These are phyloP conservation scores for Rhodosporidiobolus sp. DNA, from an alignment of 768 basidiomycete genomes.

Conservation along the genomic window DNA sequence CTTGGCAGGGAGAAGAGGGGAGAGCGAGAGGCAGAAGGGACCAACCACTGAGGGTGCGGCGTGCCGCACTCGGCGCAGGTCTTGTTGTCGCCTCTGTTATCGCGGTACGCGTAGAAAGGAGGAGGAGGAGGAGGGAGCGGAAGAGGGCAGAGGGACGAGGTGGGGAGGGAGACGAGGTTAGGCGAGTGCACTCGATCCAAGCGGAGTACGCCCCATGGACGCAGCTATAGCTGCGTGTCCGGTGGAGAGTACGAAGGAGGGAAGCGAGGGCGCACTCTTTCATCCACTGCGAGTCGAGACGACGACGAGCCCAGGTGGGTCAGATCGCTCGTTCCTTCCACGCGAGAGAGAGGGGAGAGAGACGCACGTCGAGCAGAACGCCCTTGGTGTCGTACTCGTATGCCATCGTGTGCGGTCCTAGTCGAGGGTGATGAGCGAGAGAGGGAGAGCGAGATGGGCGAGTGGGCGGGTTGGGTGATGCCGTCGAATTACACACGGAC, in stretches of 20 bases:
- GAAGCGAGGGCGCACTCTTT: conserved; percentile 21
- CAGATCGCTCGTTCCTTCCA: not conserved
- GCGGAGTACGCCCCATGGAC: too few species aligned
- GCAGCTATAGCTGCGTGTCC: too few species aligned
- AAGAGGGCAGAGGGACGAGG: not conserved
- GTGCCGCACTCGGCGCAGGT: conserved; percentile 32
- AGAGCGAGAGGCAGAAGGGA: not conserved
- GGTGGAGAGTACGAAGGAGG: not conserved
- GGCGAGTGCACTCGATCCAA: not conserved
- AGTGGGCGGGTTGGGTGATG: not conserved
- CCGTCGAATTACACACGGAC: not conserved
- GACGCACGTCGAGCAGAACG: conserved; percentile 34
- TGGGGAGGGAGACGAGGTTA: not conserved
- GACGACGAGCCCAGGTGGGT: not conserved
- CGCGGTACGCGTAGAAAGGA: not conserved
- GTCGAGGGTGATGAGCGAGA: not conserved
- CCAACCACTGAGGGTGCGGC: conserved; percentile 20
- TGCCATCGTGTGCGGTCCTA: not conserved
- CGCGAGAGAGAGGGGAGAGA: not conserved
- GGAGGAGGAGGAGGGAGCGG: not conserved
- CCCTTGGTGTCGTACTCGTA: conserved; percentile 36
- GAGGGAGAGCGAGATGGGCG: not conserved
- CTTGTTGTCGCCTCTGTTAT: conserved; percentile 38
- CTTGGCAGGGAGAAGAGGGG: not conserved
- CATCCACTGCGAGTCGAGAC: conserved; percentile 25